Conservation (phyloP, 2,329 filamentous ascomycete species). For the Paraphoma chrysanthemicola region DNA sequence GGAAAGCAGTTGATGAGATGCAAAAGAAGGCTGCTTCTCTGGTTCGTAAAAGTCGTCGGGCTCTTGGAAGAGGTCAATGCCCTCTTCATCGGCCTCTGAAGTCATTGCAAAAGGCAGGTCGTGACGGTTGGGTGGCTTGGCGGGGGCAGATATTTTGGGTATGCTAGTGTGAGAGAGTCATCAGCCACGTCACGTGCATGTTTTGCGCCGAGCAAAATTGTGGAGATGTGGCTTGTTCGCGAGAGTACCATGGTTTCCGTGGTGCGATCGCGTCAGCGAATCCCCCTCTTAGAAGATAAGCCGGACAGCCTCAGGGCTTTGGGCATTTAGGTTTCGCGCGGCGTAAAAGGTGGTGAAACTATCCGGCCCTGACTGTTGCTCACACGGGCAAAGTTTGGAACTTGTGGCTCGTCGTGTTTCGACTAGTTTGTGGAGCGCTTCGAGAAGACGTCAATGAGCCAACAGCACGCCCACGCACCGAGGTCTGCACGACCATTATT, state of each 20-base stretch:
- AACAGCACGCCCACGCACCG: conserved; percentile 6
- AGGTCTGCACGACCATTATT: conserved; percentile 4
- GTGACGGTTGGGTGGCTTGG: conserved; percentile 22
- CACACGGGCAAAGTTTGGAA: conserved; percentile 2
- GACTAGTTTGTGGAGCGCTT: conserved; percentile 10
- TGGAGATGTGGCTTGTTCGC: not conserved
- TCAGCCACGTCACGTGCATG: conserved; percentile 12
- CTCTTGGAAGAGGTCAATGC: conserved; percentile 74
- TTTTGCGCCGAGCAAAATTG: not conserved
- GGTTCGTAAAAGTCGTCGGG: conserved; percentile 82
- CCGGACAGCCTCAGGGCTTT: not conserved
- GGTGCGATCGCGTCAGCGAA: not conserved
- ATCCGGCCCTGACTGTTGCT: not conserved
- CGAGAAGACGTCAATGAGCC: conserved; percentile 12
- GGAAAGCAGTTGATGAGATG: conserved; percentile 72
- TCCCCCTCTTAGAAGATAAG: not conserved
- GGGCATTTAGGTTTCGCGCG: not conserved
- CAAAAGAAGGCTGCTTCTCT: conserved; percentile 75
- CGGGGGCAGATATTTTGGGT: conserved; percentile 25
- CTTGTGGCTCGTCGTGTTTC: conserved; percentile 16
- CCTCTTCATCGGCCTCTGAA: conserved; percentile 43
- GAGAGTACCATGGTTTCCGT: not conserved
- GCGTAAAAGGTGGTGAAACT: not conserved
- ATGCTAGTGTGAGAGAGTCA: conserved; percentile 15
- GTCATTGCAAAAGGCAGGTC: conserved; percentile 27